These are phyloP conservation scores for Nemania bipapillata DNA, from an alignment of 2,329 filamentous ascomycete species.

Conservation along the genomic window DNA sequence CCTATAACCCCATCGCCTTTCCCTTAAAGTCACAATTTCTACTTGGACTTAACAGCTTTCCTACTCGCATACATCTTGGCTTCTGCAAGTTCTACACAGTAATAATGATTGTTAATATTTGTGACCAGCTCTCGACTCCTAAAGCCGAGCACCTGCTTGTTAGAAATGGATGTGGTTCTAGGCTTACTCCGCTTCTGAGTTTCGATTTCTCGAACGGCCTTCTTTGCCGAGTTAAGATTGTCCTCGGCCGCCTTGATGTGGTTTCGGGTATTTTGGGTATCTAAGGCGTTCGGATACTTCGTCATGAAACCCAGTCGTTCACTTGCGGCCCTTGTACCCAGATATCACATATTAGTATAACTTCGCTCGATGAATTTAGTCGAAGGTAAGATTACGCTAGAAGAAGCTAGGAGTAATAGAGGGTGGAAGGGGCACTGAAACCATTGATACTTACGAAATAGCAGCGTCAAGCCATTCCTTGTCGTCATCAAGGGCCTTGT, in stretches of 20 bases:
- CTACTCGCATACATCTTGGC: too few relatives aligned
- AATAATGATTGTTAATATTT: too few relatives aligned
- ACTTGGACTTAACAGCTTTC: too few relatives aligned
- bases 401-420: too few relatives aligned
- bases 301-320: conserved; percentile 14
- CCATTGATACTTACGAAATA: not conserved
- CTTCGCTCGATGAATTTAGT: not conserved
- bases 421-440: too few relatives aligned
- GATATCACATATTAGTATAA: not conserved
- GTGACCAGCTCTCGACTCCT: too few relatives aligned
- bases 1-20: too few relatives aligned
- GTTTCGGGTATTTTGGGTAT: not conserved
- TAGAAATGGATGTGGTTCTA: too few relatives aligned
- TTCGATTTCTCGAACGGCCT: not conserved
- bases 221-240: conserved; percentile 3
- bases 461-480: not conserved
- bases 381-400: too few relatives aligned
- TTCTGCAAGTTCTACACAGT: too few relatives aligned
- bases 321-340: not conserved
- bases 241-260: conserved; percentile 4
- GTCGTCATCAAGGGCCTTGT: not conserved
- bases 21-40: too few relatives aligned
- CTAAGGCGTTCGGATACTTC: conserved; percentile 1
- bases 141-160: too few relatives aligned
- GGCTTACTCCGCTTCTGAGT: not conserved